Base-by-base conservation (phyloP, 306 rosid species). In the Parietaria judaica region DNA sequence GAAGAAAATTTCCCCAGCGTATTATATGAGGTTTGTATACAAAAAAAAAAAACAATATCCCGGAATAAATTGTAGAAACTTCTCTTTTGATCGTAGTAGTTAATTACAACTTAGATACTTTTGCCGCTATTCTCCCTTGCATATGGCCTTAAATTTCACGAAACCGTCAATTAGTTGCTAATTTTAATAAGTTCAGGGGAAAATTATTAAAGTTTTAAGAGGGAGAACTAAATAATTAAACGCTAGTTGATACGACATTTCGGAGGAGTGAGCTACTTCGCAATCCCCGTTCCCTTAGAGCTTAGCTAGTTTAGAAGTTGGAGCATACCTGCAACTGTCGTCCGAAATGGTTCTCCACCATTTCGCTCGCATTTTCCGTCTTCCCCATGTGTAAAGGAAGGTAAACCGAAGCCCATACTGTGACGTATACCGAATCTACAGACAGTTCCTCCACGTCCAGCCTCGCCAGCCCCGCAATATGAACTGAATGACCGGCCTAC, bases 371-470 rank as follows among this genome's bases (percentile, higher is more conserved):
- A 72, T 84, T 88, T 75, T 88, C 95, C 4, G 78, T 66, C 80
- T 88, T 92, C 15, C 98, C 96, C 98, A 92, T 80, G 75, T 92
- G 98, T 54, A 92, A 71, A 36, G 90, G 95, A 70, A 88, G 95
- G 73, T 81, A 80, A 68, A 85, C 79, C 66, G 98, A 92, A 17
- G 98, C 96, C 98, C 96, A 92, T 35, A 83, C 94, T 0, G 92
- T 83, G 61, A 92, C 75, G 69, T 88, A 92, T 17, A 92, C 73
- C 48, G 96, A 74, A 34, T 83, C 94, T 43, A 68, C 60, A 0
- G 86, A 72, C 17, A 81, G 75, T 75, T 92, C 90, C 74, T 86
- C 95, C 31, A 92, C 23, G 77, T 92, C 98, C 74, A 92, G 82
- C 80, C 96, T 86, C 85, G 84, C 77, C 44, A 92, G 85, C 65